These are phyloP conservation scores for Coccomyxa subellipsoidea DNA, from an alignment of 163 green algal genomes.

Conservation along the genomic window DNA sequence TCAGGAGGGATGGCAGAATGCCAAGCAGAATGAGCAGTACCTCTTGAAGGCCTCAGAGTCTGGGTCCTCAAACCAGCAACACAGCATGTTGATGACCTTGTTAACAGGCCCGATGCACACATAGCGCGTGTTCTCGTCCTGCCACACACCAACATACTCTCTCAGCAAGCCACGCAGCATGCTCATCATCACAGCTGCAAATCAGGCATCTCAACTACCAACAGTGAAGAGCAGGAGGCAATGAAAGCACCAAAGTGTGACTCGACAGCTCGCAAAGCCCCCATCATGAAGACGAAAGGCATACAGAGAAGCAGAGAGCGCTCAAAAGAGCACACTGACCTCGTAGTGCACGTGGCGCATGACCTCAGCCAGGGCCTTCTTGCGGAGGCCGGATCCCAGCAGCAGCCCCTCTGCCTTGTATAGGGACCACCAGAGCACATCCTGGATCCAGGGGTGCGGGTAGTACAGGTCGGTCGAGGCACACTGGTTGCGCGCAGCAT, in stretches of 20 bases:
- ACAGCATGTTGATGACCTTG: slow-evolving; percentile 98
- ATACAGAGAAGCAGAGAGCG: no score
- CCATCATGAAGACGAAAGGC: no score
- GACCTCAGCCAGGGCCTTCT: slow-evolving; percentile 69
- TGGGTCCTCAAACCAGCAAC: slow-evolving; percentile 91
- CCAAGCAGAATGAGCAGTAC: slow-evolving; percentile 20
- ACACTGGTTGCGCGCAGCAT: slow-evolving; percentile 42
- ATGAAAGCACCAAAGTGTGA: no score
- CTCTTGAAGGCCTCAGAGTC: slow-evolving; percentile 73
- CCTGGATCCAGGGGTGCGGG: slow-evolving; percentile 78
- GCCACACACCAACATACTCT: slow-evolving; percentile 2
- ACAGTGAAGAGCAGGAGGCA: no score
- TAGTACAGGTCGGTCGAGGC: slow-evolving; percentile 97
- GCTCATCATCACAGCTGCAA: no score
- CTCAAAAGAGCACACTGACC: slow-evolving; percentile 24
- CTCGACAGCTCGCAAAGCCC: no score
- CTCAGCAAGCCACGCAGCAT: no score
- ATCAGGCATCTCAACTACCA: no score
- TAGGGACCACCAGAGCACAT: slow-evolving; percentile 92
- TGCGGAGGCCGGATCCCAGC: slow-evolving; percentile 68
- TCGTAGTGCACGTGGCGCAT: slow-evolving; percentile 98
- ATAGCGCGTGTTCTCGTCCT: slow-evolving; percentile 98
- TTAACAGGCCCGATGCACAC: slow-evolving; percentile 98
- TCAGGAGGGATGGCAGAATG: neutral
- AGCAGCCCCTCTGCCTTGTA: slow-evolving; percentile 82